Evolutionary conservation across 805 yeast species (phyloP).

Genomic region (Vanderwaltozyma yarrowii): DNA sequence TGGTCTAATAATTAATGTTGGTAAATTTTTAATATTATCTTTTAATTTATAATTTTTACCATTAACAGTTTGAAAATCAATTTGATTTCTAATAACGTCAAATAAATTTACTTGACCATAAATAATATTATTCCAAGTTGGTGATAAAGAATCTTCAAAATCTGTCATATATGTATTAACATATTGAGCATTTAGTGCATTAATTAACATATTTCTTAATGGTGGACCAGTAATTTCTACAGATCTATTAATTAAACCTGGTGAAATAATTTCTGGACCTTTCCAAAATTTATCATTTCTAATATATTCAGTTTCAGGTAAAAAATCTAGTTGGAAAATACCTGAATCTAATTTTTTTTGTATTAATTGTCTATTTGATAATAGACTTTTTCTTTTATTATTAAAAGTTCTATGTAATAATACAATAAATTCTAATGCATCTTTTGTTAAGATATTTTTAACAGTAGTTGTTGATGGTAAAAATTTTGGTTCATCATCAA

Average conservation of each 20-base stretch:
- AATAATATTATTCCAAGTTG: constrained; percentile 71
- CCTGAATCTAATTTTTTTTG: constrained; percentile 57
- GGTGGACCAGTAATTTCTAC: constrained; percentile 83
- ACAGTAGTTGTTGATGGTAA: constrained; percentile 32
- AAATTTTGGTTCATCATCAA: constrained; percentile 23
- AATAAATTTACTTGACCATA: constrained; percentile 74
- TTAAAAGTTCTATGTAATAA: constrained; percentile 67
- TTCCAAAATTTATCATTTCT: constrained; percentile 68
- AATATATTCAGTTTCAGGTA: constrained; percentile 57
- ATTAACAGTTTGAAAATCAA: constrained; percentile 38
- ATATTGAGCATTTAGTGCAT: constrained; percentile 60
- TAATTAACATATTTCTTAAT: constrained; percentile 72
- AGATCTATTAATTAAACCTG: constrained; percentile 64
- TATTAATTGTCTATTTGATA: constrained; percentile 50
- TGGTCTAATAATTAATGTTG: constrained; percentile 76
- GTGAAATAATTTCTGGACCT: constrained; percentile 53
- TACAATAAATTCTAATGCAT: constrained; percentile 56
- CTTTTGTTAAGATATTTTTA: constrained; percentile 31
- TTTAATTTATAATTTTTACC: constrained; percentile 37
- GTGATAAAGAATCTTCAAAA: constrained; percentile 76
- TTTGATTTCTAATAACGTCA: constrained; percentile 64
- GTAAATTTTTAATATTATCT: constrained; percentile 38
- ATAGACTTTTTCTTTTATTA: constrained; percentile 44
- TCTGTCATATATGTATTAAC: constrained; percentile 83
- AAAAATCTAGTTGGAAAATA: constrained; percentile 43